Evolutionary conservation across 176 grass and related monocot species (phyloP).

Genomic region (Typha latifolia): DNA sequence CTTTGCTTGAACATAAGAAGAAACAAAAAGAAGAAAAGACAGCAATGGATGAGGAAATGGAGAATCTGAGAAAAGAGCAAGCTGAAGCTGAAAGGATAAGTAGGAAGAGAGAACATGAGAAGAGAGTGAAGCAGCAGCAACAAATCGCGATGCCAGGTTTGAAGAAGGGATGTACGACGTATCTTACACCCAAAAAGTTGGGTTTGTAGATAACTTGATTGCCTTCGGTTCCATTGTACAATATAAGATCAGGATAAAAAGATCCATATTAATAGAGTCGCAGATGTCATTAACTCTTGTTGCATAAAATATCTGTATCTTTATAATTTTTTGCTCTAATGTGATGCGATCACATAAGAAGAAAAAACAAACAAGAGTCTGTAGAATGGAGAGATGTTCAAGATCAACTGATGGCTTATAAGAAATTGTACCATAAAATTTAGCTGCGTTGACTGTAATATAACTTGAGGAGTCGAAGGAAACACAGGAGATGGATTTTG

Average conservation of each 20-base stretch:
- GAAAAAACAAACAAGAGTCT: no score
- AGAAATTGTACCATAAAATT: no score
- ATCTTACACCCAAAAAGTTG: conserved; percentile 67
- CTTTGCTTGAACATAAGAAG: conserved; percentile 81
- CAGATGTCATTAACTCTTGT: neutral
- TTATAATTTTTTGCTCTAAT: neutral
- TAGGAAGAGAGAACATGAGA: conserved; percentile 60
- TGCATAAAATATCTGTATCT: neutral
- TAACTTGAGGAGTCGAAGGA: no score
- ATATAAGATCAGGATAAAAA: neutral
- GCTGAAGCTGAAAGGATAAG: conserved; percentile 33
- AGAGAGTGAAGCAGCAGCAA: conserved; percentile 77
- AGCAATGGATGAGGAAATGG: conserved; percentile 98
- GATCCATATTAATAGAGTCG: neutral
- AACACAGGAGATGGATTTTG: no score
- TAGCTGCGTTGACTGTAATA: no score
- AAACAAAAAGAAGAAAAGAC: conserved; percentile 88
- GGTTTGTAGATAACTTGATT: conserved; percentile 39
- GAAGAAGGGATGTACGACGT: conserved; percentile 62
- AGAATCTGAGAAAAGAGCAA: conserved; percentile 71
- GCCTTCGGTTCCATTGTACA: no score
- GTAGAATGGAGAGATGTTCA: no score
- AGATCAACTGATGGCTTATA: no score
- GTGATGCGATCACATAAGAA: no score
- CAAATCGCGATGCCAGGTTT: conserved; percentile 84